Evolutionary conservation across 257 asterid species (phyloP).

Genomic region (Solanum clarkiae): DNA sequence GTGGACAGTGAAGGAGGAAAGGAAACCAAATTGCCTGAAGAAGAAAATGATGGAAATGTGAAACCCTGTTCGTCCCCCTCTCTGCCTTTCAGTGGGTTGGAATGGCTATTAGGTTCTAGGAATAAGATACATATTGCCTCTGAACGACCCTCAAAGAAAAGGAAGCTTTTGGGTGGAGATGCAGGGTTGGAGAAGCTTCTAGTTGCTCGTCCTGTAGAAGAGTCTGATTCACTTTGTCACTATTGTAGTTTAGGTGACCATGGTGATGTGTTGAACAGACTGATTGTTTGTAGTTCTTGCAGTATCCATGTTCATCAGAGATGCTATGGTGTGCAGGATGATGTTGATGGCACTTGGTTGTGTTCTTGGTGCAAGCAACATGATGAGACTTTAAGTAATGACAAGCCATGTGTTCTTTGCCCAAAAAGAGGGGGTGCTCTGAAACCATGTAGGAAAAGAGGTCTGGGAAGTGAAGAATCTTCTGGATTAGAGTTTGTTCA

Average conservation of each 20-base stretch:
- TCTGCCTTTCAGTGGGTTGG: slow-evolving; percentile 45
- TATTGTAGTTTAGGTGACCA: slow-evolving; percentile 67
- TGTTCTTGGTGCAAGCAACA: slow-evolving; percentile 87
- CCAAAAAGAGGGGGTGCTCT: slow-evolving; percentile 84
- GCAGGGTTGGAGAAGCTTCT: slow-evolving; percentile 89
- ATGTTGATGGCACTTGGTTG: slow-evolving; percentile 56
- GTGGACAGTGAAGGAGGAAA: slow-evolving; percentile 26
- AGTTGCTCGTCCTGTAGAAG: slow-evolving; percentile 66
- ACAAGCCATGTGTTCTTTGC: slow-evolving; percentile 74
- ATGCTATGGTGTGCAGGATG: slow-evolving; percentile 94
- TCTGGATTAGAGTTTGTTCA: slow-evolving; percentile 52
- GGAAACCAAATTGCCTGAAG: background rate
- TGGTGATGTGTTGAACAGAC: slow-evolving; percentile 53
- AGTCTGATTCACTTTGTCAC: slow-evolving; percentile 62
- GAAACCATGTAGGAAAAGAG: slow-evolving; percentile 53
- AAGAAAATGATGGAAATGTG: slow-evolving; percentile 17
- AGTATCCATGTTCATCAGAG: slow-evolving; percentile 77
- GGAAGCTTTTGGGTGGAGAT: slow-evolving; percentile 83
- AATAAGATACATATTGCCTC: slow-evolving; percentile 71
- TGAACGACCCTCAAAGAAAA: slow-evolving; percentile 80
- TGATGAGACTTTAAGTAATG: slow-evolving; percentile 18
- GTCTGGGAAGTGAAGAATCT: slow-evolving; percentile 19
- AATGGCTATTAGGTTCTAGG: slow-evolving; percentile 95
- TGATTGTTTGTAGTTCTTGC: slow-evolving; percentile 66
- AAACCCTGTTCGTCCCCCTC: slow-evolving; percentile 5